A percentile compares a stretch with the other conserved stretches of the same genome.
These are phyloP conservation scores for Ganoderma meredithae DNA, from an alignment of 1,284 basidiomycete species.

Conservation along the genomic window DNA sequence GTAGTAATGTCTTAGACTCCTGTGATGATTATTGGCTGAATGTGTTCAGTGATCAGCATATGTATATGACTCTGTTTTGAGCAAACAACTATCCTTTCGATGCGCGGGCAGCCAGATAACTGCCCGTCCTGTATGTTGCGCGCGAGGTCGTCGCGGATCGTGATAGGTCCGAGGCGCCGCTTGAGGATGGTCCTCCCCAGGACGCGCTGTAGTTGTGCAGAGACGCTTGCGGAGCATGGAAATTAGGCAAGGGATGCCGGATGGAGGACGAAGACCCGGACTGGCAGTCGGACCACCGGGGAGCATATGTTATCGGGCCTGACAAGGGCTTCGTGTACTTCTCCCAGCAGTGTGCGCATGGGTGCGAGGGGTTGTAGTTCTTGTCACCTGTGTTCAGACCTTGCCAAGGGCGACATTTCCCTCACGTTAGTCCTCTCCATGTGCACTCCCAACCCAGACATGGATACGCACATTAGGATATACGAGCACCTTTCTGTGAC, in stretches of 20 bases:
- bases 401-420: slow-evolving; percentile 39
- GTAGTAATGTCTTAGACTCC: too few relatives aligned
- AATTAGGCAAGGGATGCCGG: slow-evolving; percentile 48
- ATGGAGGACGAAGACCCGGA: slow-evolving; percentile 37
- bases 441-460: too few relatives aligned
- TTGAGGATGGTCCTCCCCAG: slow-evolving; percentile 24
- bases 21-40: too few relatives aligned
- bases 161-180: slow-evolving; percentile 24
- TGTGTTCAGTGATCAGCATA: too few relatives aligned
- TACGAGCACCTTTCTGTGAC: slow-evolving; percentile 64
- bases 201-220: slow-evolving; percentile 30
- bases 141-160: slow-evolving; percentile 36
- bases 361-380: slow-evolving; percentile 66
- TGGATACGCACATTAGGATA: slow-evolving; percentile 70
- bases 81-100: too few relatives aligned
- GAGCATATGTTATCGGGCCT: slow-evolving; percentile 64
- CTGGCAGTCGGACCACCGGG: slow-evolving; percentile 43
- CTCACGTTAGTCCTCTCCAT: slow-evolving; percentile 5
- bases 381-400: slow-evolving; percentile 79
- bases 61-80: too few relatives aligned
- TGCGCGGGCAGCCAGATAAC: slow-evolving; percentile 34
- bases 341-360: slow-evolving; percentile 76
- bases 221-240: slow-evolving; percentile 37
- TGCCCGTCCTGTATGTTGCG: slow-evolving; percentile 8
- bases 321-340: slow-evolving; percentile 66